A percentile compares a stretch with the other conserved stretches of the same genome.
These are phyloP conservation scores for Vigna radiata DNA, from an alignment of 306 rosid species.

Conservation along the genomic window DNA sequence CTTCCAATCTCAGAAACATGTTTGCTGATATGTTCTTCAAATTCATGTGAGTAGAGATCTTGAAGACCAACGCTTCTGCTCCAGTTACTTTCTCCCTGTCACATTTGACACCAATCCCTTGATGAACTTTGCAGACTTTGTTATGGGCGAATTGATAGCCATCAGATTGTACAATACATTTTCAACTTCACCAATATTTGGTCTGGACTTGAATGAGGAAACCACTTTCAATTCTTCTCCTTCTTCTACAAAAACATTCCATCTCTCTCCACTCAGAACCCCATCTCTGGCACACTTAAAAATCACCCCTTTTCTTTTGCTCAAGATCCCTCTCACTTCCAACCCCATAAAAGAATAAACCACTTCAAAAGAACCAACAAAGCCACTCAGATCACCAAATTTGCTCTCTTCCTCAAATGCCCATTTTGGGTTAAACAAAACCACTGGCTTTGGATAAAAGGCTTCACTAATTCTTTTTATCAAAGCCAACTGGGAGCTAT, in stretches of 20 bases:
- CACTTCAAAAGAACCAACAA: constrained; percentile 83
- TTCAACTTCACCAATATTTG: constrained; percentile 80
- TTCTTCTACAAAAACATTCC: constrained; percentile 90
- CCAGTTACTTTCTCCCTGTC: constrained; percentile 72
- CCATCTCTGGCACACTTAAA: constrained; percentile 88
- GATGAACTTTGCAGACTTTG: constrained; percentile 84
- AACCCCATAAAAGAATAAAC: constrained; percentile 88
- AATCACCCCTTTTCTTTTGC: constrained; percentile 76
- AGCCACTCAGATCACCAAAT: constrained; percentile 62
- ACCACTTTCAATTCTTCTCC: constrained; percentile 67
- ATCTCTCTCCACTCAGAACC: constrained; percentile 77
- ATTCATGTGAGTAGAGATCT: constrained; percentile 36
- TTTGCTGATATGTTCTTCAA: constrained; percentile 39
- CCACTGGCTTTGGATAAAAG: constrained; percentile 79
- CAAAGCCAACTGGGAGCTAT: constrained; percentile 58
- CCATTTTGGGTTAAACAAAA: constrained; percentile 86
- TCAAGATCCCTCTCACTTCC: constrained; percentile 82
- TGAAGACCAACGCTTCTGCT: constrained; percentile 34
- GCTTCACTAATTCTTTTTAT: constrained; percentile 57
- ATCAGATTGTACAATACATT: constrained; percentile 84
- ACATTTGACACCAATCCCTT: constrained; percentile 84
- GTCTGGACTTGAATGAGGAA: constrained; percentile 70
- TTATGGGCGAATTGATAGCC: constrained; percentile 89
- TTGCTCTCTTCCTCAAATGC: constrained; percentile 76
- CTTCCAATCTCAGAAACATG: constrained; percentile 42